Conservation (phyloP, 2,329 filamentous ascomycete genomes). For the Orbilia blumenaviensis region DNA sequence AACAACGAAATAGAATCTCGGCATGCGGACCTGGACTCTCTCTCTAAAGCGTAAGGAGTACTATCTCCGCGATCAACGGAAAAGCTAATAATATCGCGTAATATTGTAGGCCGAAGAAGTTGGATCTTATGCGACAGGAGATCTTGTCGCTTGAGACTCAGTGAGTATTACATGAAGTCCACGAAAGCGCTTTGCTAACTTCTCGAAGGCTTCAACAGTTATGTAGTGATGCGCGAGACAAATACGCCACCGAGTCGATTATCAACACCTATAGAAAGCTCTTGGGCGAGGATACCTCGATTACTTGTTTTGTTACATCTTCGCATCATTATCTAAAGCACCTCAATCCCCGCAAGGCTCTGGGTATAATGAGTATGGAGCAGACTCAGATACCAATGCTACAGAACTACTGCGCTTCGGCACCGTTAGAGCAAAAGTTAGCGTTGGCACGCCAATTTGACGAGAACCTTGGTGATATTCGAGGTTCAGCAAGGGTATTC, state of each 20-base stretch:
- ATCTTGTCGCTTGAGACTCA: background rate
- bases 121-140: background rate
- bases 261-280: background rate
- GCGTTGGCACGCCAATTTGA: slow-evolving; percentile 2
- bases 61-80: background rate
- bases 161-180: background rate
- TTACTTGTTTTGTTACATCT: slow-evolving; percentile 2
- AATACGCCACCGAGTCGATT: background rate
- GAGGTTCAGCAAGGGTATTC: background rate
- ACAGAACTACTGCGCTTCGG: background rate
- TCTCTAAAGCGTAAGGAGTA: background rate
- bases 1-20: background rate
- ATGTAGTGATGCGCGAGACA: background rate
- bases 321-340: slow-evolving; percentile 1
- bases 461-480: background rate
- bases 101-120: background rate
- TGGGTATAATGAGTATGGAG: background rate
- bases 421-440: slow-evolving; percentile 1
- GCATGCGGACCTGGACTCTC: background rate
- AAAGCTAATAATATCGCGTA: background rate
- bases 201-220: background rate
- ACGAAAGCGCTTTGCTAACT: background rate
- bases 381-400: background rate
- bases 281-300: background rate
- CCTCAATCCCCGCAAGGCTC: background rate